These are phyloP conservation scores for Cercophora sp. DNA, from an alignment of 495 filamentous ascomycete species.

Conservation along the genomic window DNA sequence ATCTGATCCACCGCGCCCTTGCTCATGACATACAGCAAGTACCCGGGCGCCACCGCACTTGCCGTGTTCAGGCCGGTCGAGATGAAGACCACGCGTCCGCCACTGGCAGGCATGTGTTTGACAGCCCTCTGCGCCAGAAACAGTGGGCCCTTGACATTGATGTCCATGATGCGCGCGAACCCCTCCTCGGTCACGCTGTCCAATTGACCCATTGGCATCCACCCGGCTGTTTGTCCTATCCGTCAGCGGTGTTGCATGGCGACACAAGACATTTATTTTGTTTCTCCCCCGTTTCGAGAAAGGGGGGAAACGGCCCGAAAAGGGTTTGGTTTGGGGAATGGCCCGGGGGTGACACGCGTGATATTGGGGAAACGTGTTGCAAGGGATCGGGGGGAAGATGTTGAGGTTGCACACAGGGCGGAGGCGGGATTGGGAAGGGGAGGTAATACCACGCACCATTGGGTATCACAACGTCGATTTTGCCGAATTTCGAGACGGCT, in stretches of 20 bases:
- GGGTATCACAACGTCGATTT: slow-evolving; percentile 62
- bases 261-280: no score
- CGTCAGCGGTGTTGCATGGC: no score
- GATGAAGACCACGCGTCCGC: slow-evolving; percentile 56
- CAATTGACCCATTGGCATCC: slow-evolving; percentile 51
- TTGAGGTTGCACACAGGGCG: no score
- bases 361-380: no score
- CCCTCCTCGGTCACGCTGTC: slow-evolving; percentile 54
- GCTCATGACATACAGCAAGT: slow-evolving; percentile 58
- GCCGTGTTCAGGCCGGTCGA: slow-evolving; percentile 49
- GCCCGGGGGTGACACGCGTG: no score
- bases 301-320: no score
- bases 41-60: slow-evolving; percentile 50
- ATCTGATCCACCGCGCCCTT: slow-evolving; percentile 74
- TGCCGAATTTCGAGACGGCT: slow-evolving; percentile 58
- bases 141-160: slow-evolving; percentile 67
- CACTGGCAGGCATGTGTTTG: slow-evolving; percentile 51
- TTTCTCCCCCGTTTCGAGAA: no score
- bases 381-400: no score
- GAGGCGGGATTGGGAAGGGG: no score
- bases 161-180: slow-evolving; percentile 51
- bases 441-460: no score
- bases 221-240: slow-evolving; percentile 37
- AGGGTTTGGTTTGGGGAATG: no score
- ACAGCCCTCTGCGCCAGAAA: slow-evolving; percentile 64